Evolutionary conservation across 106 monocot species (phyloP), one percentile per base, ranked within the genome.

Genomic region (Hemerocallis citrina): DNA sequence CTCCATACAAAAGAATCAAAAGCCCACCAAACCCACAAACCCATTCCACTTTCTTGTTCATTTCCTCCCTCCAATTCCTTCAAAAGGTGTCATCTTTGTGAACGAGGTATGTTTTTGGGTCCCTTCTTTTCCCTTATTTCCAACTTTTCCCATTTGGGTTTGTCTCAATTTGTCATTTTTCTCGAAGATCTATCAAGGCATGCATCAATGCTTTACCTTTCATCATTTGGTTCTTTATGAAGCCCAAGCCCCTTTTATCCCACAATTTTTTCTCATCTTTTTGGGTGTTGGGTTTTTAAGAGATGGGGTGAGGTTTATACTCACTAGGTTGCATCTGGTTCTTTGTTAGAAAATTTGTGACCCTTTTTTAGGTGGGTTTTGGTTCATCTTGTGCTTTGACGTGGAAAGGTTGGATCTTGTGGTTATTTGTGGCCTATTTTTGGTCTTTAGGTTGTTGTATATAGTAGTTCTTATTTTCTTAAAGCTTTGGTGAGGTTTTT

Each of bases 381-480:
- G 20, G 45, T 45, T 57, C 15, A 44, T 13, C 32, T 68, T 34
- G 19, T 55, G 33, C 8, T 68, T 44, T 57, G 15, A 24, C 59
- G 16, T 35, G 59, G 27, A 68, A 68, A 59, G 59, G 27, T 59
- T 59, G 68, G 43, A 68, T 46, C 59, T 59, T 68, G 40, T 59
- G 16, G 34, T 49, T 48, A 9, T 40, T 31, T 47, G 57, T 68
- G 57, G 21, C 36, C 43, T 32, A 30, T 23, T 34, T 34, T 54
- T 56, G n/a, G 39, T 9, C 20, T 17, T 55, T 4, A 10, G 2
- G 27, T 28, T 2, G 57, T 22, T 22, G 22, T 34, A 3, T 2
- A 34, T 3, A 36, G 14, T n/a, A 34, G 35, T 57, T 34, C 21
- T n/a, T n/a, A 35, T 8, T 36, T 57, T 3, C 4, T 57, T 8